These are phyloP conservation scores for Kodamaea lidongshanica DNA, from an alignment of 805 yeast genomes.

Conservation along the genomic window DNA sequence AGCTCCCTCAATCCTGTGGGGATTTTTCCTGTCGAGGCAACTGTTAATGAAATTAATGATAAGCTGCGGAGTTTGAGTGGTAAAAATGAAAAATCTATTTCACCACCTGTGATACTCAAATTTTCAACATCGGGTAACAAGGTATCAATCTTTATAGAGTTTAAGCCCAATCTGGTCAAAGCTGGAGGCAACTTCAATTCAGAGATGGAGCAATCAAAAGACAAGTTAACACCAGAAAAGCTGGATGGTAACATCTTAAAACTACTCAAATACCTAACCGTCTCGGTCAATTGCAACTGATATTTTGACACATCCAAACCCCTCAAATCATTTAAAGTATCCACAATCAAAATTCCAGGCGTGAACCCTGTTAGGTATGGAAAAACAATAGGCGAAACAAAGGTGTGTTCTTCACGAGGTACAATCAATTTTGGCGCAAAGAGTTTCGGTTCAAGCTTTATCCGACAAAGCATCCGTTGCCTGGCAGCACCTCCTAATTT, in stretches of 20 bases:
- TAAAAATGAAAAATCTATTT: not conserved
- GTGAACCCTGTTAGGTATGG: constrained; percentile 2
- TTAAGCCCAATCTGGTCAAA: constrained; percentile 1
- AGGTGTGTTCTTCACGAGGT: not conserved
- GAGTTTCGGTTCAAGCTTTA: constrained; percentile 1
- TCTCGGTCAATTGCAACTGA: no score
- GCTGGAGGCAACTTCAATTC: constrained; percentile 1
- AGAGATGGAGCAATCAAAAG: constrained; percentile 1
- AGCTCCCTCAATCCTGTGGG: constrained; percentile 2
- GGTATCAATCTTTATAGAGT: constrained; percentile 1
- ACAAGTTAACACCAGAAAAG: no score
- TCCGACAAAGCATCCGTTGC: constrained; percentile 2
- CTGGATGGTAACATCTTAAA: constrained; percentile 1
- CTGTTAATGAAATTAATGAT: not conserved
- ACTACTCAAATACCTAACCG: no score
- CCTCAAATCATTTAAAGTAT: not conserved
- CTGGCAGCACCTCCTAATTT: not conserved
- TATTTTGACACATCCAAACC: constrained; percentile 1
- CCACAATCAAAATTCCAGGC: constrained; percentile 1
- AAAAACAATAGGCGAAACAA: constrained; percentile 1
- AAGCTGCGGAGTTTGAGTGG: constrained; percentile 4
- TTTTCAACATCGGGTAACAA: constrained; percentile 2
- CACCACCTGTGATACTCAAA: constrained; percentile 2
- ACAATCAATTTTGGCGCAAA: constrained; percentile 2
- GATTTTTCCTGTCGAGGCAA: constrained; percentile 1